Conservation (phyloP, 306 rosid species). For the Lotus japonicus region DNA sequence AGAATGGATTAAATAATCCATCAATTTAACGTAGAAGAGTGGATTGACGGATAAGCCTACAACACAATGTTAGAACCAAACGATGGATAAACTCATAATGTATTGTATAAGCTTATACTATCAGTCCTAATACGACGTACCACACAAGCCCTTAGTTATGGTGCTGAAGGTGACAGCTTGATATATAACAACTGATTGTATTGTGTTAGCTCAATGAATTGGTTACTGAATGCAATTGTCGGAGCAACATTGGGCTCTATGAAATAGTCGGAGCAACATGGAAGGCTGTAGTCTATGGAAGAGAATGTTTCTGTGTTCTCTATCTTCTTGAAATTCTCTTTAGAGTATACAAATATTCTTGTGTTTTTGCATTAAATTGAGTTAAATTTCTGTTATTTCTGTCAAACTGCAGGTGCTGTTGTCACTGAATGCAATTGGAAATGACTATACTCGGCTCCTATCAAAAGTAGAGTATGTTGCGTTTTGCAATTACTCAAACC, state of each 20-base stretch:
- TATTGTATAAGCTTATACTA: no score
- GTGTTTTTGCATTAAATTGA: not conserved
- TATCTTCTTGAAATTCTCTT: not conserved
- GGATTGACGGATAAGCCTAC: no score
- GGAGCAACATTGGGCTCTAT: not conserved
- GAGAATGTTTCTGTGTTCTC: not conserved
- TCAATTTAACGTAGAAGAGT: no score
- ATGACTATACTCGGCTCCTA: constrained; percentile 47
- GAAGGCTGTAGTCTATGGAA: not conserved
- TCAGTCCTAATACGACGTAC: no score
- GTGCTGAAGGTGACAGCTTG: no score
- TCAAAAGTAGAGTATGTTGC: constrained; percentile 77
- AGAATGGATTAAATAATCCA: no score
- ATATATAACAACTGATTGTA: no score
- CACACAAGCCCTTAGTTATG: no score
- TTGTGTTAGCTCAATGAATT: no score
- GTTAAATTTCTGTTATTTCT: constrained; percentile 5
- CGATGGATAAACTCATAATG: no score
- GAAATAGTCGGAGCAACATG: not conserved
- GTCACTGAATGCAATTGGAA: constrained; percentile 62
- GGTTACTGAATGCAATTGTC: no score
- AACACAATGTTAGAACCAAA: no score
- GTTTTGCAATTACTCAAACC: constrained; percentile 11
- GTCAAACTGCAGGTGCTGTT: constrained; percentile 54
- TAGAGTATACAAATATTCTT: not conserved